phyloP scores from a whole-genome alignment of 192 early-diverging fungal species.

The Anaeromyces robustus region DNA sequence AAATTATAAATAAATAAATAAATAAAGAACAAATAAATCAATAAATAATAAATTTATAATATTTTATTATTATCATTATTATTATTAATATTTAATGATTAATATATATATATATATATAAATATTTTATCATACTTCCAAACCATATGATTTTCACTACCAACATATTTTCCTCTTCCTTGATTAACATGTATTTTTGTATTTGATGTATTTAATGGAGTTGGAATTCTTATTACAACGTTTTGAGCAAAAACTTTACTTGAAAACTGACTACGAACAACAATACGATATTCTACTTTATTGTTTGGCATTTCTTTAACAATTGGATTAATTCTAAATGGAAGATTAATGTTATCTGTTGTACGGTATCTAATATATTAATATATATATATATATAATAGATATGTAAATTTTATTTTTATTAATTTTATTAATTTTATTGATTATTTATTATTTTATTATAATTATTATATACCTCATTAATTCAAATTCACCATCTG shows the following conservation, averaged over 20 bases:
- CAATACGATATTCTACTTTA: constrained; percentile 76
- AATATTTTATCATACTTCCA: constrained; percentile 63
- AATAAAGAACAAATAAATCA: too few species aligned
- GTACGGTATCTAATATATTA: constrained; percentile 55
- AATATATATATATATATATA: too few species aligned
- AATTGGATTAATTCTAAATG: constrained; percentile 86
- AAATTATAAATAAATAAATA: too few species aligned
- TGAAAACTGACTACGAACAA: constrained; percentile 77
- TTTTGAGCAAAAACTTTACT: constrained; percentile 78
- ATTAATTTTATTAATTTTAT: background rate
- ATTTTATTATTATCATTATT: too few species aligned
- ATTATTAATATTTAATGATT: too few species aligned
- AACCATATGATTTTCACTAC: constrained; percentile 79
- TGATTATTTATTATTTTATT: background rate
- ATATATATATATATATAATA: constrained; percentile 1
- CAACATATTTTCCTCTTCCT: constrained; percentile 91
- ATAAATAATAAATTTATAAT: too few species aligned
- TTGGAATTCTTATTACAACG: constrained; percentile 74
- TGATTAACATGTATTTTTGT: constrained; percentile 59
- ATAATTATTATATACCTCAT: constrained; percentile 52
- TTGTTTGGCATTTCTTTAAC: constrained; percentile 71
- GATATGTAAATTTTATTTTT: background rate
- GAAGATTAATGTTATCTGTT: constrained; percentile 88
- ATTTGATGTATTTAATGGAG: constrained; percentile 74
- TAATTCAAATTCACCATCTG: constrained; percentile 91